These are phyloP conservation scores for Bromus sterilis DNA, from an alignment of 176 grass and related monocot species.

Conservation along the genomic window DNA sequence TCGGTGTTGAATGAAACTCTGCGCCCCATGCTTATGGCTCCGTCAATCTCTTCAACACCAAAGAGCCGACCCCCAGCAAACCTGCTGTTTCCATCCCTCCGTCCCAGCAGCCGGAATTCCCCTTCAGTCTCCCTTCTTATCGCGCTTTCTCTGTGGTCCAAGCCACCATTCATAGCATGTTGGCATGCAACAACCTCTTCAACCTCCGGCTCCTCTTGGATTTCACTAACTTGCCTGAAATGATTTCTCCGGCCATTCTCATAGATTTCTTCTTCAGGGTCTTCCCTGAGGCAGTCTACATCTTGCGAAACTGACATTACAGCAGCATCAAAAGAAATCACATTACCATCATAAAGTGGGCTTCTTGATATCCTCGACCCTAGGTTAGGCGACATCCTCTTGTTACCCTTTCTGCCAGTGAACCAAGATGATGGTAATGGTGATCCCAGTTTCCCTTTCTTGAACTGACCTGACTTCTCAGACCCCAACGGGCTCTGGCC, in stretches of 20 bases:
- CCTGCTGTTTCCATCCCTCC: slow-evolving; percentile 73
- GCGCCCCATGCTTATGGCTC: slow-evolving; percentile 54
- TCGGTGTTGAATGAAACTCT: slow-evolving; percentile 91
- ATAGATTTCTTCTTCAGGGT: slow-evolving; percentile 42
- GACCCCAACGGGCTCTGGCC: slow-evolving; percentile 80
- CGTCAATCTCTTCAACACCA: slow-evolving; percentile 55
- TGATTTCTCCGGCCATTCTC: slow-evolving; percentile 44
- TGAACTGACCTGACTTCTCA: slow-evolving; percentile 63
- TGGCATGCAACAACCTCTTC: slow-evolving; percentile 46
- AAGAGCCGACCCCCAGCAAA: slow-evolving; percentile 66
- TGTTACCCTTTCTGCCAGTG: slow-evolving; percentile 64
- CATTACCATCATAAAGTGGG: slow-evolving; percentile 73
- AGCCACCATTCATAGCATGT: slow-evolving; percentile 29
- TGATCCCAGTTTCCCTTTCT: slow-evolving; percentile 83
- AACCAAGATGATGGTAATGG: slow-evolving; percentile 92
- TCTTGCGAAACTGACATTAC: slow-evolving; percentile 91
- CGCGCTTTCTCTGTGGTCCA: slow-evolving; percentile 72
- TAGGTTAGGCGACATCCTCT: slow-evolving; percentile 67
- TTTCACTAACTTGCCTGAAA: slow-evolving; percentile 74
- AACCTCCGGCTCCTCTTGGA: slow-evolving; percentile 75
- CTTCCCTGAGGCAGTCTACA: slow-evolving; percentile 57
- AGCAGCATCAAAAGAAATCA: slow-evolving; percentile 93
- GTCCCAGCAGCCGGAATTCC: slow-evolving; percentile 80
- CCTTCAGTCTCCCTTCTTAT: slow-evolving; percentile 99
- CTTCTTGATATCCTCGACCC: slow-evolving; percentile 61